Evolutionary conservation across 441 rosid species (phyloP), one percentile per base, ranked within the genome.

Genomic region (California macrophylla): DNA sequence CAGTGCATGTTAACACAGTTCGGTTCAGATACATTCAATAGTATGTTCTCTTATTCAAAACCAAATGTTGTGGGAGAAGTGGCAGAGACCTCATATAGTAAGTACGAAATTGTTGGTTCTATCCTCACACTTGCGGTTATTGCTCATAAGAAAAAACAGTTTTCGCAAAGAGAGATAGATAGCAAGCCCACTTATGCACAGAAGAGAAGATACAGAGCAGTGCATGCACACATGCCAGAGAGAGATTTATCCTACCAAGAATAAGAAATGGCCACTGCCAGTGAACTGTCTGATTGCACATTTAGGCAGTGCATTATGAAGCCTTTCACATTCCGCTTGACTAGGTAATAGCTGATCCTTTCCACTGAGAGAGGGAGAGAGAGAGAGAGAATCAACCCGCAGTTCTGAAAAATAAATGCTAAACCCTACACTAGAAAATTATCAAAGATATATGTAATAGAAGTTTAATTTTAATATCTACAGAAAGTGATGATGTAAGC

Each of bases 351-450:
- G 13, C 58, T 50, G 58, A 50, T 50, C 58, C 58, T 24, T 50
- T 50, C 58, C 58, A 50, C 58, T 50, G 18, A 40, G 70, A 80
- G 63, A 56, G 18, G 9, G 45, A 38, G 52, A 50, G 28, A 69
- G 32, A 8, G 72, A 71, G 26, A 8, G 62, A 67, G 24, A 63
- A 24, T 74, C 66, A 26, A 45, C 25, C 6, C 1, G 65, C 0
- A 2, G 21, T 58, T 56, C 24, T 6, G 12, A 16, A 42, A 32
- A 9, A n/a, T 8, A 54, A 18, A 7, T 21, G 3, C 7, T 6
- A 6, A 54, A 54, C 26, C 62, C 8, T 54, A 23, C 26, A 20
- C 62, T 54, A 21, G 13, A 54, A 18, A 20, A 26, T 8, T 20
- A 54, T 54, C 62, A 20, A 21, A 52, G 12, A 21, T 52, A 20